Conservation (phyloP, 805 yeast genomes). For the Kluyveromyces starmeri region DNA sequence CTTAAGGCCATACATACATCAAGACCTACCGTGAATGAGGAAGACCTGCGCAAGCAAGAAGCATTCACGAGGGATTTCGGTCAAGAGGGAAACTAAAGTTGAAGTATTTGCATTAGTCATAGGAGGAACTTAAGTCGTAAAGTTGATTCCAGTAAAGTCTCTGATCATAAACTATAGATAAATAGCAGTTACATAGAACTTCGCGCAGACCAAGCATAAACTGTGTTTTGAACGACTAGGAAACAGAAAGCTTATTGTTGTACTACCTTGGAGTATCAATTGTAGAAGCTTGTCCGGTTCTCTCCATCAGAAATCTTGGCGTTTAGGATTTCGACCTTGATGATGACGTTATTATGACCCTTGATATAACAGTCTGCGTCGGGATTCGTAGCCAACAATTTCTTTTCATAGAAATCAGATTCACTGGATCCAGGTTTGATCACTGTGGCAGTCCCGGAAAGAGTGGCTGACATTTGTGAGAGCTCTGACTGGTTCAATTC, state of each 20-base stretch:
- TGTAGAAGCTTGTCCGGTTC: slow-evolving; percentile 36
- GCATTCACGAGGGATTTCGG: slow-evolving; percentile 94
- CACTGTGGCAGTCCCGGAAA: slow-evolving; percentile 61
- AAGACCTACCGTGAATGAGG: slow-evolving; percentile 88
- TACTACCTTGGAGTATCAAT: too few relatives aligned
- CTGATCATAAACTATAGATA: not conserved
- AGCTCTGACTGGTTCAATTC: slow-evolving; percentile 73
- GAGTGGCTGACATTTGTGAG: slow-evolving; percentile 72
- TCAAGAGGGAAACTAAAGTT: slow-evolving; percentile 77
- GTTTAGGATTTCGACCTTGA: slow-evolving; percentile 53
- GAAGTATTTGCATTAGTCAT: not conserved
- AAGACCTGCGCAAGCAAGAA: slow-evolving; percentile 72
- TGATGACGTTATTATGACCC: slow-evolving; percentile 54
- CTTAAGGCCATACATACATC: slow-evolving; percentile 84
- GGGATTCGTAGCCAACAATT: slow-evolving; percentile 54
- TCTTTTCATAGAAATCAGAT: slow-evolving; percentile 49
- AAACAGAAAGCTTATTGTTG: too few relatives aligned
- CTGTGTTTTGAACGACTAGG: slow-evolving; percentile 1
- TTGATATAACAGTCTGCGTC: slow-evolving; percentile 62
- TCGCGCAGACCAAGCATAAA: not conserved
- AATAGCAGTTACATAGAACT: not conserved
- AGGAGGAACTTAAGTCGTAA: not conserved
- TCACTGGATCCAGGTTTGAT: slow-evolving; percentile 39
- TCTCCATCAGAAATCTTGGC: slow-evolving; percentile 77
- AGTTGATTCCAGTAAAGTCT: too few relatives aligned